phyloP scores from a whole-genome alignment of 2,329 filamentous ascomycete genomes.

The Cladosporium sphaerospermum region DNA sequence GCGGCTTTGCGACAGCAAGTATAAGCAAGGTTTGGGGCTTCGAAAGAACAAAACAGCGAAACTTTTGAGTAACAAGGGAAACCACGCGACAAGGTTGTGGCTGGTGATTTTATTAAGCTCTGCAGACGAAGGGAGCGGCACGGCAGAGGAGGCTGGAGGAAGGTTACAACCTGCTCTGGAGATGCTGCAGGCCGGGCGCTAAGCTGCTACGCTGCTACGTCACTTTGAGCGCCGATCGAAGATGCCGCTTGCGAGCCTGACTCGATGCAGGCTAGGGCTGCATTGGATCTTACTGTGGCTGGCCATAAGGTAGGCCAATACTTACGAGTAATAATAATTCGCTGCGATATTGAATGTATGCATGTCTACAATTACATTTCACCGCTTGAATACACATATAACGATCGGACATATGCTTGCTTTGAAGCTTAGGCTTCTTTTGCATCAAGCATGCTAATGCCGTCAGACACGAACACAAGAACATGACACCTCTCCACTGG shows the following conservation, averaged over 20 bases:
- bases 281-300: slow-evolving; percentile 4
- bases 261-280: neutral
- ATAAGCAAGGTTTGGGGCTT: neutral
- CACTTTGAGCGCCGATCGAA: slow-evolving; percentile 6
- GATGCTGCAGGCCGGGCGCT: slow-evolving; percentile 1
- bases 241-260: neutral
- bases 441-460: too few species aligned
- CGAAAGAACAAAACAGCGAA: neutral
- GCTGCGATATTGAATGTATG: too few species aligned
- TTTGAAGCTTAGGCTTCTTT: too few species aligned
- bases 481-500: too few species aligned
- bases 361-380: too few species aligned
- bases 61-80: neutral
- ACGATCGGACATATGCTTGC: too few species aligned
- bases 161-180: neutral
- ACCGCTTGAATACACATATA: too few species aligned
- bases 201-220: neutral
- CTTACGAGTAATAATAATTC: neutral
- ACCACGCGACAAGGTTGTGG: neutral
- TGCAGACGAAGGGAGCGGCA: neutral
- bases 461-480: too few species aligned
- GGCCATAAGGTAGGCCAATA: neutral
- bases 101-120: slow-evolving; percentile 3
- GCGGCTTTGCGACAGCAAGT: neutral
- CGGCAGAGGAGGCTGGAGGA: neutral